Percentiles rank a stretch among this genome's conserved stretches.
These are phyloP conservation scores for Xylaria sp. DNA, from an alignment of 495 filamentous ascomycete genomes.

Conservation along the genomic window DNA sequence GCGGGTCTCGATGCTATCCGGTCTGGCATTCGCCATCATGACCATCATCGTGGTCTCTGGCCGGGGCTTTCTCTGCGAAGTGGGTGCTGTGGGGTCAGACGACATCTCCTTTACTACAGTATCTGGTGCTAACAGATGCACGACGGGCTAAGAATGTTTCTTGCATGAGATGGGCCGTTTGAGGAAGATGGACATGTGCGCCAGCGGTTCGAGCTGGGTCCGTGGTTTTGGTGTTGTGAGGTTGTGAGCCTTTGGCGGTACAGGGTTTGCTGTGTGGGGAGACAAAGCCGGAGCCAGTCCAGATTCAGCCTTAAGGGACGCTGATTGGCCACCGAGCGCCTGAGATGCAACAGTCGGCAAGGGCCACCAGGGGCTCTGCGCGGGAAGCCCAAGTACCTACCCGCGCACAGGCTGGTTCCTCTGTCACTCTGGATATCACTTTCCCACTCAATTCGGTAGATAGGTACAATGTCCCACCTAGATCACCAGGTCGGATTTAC, in stretches of 20 bases:
- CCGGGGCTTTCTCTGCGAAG: conserved; percentile 25
- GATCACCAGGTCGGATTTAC: no score
- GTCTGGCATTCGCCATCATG: neutral
- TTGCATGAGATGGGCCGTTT: conserved; percentile 29
- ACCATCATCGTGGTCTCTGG: conserved; percentile 3
- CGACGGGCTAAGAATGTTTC: conserved; percentile 36
- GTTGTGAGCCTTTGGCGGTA: neutral
- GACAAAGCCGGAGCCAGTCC: neutral
- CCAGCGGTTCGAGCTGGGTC: conserved; percentile 25
- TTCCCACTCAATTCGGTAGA: neutral
- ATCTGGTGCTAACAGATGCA: conserved; percentile 19
- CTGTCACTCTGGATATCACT: neutral
- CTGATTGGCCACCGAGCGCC: conserved; percentile 19
- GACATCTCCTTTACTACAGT: conserved; percentile 16
- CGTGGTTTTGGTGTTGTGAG: conserved; percentile 14
- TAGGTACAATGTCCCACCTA: neutral
- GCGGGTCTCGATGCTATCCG: conserved; percentile 9
- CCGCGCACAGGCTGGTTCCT: neutral
- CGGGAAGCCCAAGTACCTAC: neutral
- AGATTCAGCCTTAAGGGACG: neutral
- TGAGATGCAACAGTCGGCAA: conserved; percentile 16
- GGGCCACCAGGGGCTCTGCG: conserved; percentile 9
- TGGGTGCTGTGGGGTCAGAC: conserved; percentile 22
- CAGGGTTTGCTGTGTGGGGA: conserved; percentile 8
- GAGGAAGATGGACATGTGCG: conserved; percentile 29